Evolutionary conservation across 2,329 filamentous ascomycete genomes (phyloP).

Genomic region (Hymenoscyphus linearis): DNA sequence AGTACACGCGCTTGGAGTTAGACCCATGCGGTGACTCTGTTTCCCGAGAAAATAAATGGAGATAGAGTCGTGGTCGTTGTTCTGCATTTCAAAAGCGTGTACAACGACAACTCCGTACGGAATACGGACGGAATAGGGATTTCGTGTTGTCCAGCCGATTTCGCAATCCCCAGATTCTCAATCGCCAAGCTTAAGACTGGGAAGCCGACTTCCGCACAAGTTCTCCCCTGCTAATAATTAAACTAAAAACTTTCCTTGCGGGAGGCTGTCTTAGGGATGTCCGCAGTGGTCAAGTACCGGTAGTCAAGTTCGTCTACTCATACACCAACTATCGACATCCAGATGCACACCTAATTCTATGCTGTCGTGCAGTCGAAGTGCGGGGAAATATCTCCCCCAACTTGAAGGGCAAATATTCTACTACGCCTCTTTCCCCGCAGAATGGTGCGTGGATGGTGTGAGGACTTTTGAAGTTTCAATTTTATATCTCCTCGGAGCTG

Average conservation of each 20-base stretch:
- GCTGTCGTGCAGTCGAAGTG: not conserved
- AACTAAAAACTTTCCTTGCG: not conserved
- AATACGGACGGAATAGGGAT: not conserved
- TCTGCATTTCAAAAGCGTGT: not conserved
- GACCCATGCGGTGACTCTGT: not conserved
- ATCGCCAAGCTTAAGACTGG: not conserved
- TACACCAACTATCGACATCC: not conserved
- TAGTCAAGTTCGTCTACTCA: not conserved
- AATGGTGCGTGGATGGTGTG: constrained; percentile 8
- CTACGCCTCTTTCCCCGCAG: constrained; percentile 14
- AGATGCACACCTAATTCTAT: not conserved
- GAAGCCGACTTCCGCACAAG: not conserved
- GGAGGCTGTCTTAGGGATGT: not conserved
- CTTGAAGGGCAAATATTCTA: not conserved
- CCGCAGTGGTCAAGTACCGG: not conserved
- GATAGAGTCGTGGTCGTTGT: not conserved
- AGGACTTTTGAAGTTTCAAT: constrained; percentile 12
- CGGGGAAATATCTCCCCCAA: not conserved
- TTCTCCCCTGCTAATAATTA: not conserved
- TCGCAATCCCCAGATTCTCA: not conserved
- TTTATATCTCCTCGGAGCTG: constrained; percentile 23
- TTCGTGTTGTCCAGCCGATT: not conserved
- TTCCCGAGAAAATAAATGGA: not conserved
- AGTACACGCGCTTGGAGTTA: not conserved
- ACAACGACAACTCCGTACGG: not conserved